Conservation (phyloP, 2,329 filamentous ascomycete species). For the Coleophoma cylindrospora region DNA sequence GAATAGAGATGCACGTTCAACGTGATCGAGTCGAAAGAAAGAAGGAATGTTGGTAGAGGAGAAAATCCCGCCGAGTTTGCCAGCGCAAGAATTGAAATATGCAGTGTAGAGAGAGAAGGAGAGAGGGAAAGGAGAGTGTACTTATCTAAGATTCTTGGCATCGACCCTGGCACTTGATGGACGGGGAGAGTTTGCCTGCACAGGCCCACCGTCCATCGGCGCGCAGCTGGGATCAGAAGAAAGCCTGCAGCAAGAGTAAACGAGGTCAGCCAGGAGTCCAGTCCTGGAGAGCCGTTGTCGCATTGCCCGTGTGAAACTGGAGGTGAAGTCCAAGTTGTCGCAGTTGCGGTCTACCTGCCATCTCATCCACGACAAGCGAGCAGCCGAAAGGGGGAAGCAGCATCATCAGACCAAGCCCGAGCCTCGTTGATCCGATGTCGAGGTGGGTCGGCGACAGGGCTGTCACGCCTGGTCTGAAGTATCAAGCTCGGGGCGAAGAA, state of each 20-base stretch:
- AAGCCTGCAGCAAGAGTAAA: too few species aligned
- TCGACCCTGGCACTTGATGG: slow-evolving; percentile 4
- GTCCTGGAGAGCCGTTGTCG: slow-evolving; percentile 19
- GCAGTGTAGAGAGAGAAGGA: slow-evolving; percentile 15
- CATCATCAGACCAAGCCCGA: slow-evolving; percentile 2
- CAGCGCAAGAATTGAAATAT: slow-evolving; percentile 13
- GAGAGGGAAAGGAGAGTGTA: slow-evolving; percentile 15
- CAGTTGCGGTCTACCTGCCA: slow-evolving; percentile 12
- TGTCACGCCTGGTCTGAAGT: not conserved
- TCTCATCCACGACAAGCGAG: slow-evolving; percentile 17
- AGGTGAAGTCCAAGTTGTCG: slow-evolving; percentile 21
- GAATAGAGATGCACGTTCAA: slow-evolving; percentile 26
- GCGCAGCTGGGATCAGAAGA: too few species aligned
- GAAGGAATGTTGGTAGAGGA: slow-evolving; percentile 23
- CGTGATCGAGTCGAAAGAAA: slow-evolving; percentile 27
- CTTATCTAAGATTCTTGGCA: slow-evolving; percentile 26
- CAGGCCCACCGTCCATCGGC: slow-evolving; percentile 5
- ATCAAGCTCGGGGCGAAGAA: not conserved
- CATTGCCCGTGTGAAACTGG: slow-evolving; percentile 24
- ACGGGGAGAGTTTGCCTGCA: not conserved
- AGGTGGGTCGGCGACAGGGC: not conserved
- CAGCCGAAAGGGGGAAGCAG: slow-evolving; percentile 9
- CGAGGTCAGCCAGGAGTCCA: not conserved
- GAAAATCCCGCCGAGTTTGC: slow-evolving; percentile 19
- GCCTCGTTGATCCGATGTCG: slow-evolving; percentile 7